Percentiles rank a stretch among this genome's conserved stretches.
Conservation (phyloP, 306 rosid species). For the Cucurbita argyrosperma region DNA sequence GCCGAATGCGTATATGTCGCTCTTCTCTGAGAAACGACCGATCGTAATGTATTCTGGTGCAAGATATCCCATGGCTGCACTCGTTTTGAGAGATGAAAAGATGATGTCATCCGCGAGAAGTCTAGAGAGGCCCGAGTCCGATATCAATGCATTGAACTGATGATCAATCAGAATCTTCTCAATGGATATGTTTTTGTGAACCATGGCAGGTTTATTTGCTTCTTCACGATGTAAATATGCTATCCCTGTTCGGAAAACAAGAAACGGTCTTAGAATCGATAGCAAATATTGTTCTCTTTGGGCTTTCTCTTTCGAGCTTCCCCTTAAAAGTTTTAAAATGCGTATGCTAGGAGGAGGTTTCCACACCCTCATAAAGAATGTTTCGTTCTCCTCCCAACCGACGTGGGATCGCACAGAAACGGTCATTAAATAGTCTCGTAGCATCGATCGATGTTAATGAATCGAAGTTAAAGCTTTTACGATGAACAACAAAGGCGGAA, state of each 20-base stretch:
- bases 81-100: constrained; percentile 75
- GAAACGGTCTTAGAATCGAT: constrained; percentile 1
- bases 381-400: too few relatives aligned
- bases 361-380: too few relatives aligned
- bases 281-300: too few relatives aligned
- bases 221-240: constrained; percentile 60
- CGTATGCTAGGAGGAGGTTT: too few relatives aligned
- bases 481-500: not conserved
- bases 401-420: not conserved
- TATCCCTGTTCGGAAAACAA: constrained; percentile 35
- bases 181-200: constrained; percentile 78
- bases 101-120: constrained; percentile 90
- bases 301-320: too few relatives aligned
- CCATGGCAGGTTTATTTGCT: constrained; percentile 48
- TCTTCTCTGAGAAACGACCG: constrained; percentile 82
- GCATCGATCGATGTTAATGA: not conserved
- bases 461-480: too few relatives aligned
- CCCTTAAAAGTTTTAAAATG: too few relatives aligned
- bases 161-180: constrained; percentile 70
- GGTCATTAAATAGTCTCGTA: not conserved
- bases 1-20: constrained; percentile 87
- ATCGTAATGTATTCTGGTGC: constrained; percentile 89
- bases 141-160: constrained; percentile 58
- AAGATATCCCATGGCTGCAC: constrained; percentile 98
- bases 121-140: constrained; percentile 67